These are phyloP conservation scores for Penicillium carneum DNA, from an alignment of 2,329 filamentous ascomycete species.

Conservation along the genomic window DNA sequence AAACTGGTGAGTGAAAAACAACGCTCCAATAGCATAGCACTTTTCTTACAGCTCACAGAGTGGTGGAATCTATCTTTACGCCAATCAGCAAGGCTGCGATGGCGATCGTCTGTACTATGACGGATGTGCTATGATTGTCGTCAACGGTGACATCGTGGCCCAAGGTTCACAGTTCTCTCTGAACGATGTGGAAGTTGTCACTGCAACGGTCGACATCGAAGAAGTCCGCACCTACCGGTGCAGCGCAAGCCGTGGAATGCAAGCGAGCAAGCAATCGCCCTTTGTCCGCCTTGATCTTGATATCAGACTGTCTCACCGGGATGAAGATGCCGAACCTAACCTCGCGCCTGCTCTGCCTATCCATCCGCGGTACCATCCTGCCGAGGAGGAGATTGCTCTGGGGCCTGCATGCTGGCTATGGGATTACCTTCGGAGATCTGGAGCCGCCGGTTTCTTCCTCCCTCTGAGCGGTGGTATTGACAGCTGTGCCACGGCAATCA, in stretches of 20 bases:
- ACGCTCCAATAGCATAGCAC: too few species aligned
- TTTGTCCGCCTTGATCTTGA: conserved; percentile 51
- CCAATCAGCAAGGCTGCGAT: conserved; percentile 67
- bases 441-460: conserved; percentile 50
- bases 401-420: conserved; percentile 71
- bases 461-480: conserved; percentile 53
- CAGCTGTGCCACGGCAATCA: conserved; percentile 48
- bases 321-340: conserved; percentile 54
- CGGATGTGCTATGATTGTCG: conserved; percentile 68
- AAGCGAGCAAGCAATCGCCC: conserved; percentile 43
- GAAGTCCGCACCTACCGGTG: conserved; percentile 56
- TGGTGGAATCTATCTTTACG: conserved; percentile 63
- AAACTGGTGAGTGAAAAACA: conserved; percentile 31
- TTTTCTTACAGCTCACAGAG: conserved; percentile 24
- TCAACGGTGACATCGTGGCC: conserved; percentile 68
- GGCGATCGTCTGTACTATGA: conserved; percentile 70
- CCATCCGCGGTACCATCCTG: conserved; percentile 62
- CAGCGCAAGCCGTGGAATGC: conserved; percentile 43
- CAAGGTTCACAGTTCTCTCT: conserved; percentile 72
- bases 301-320: conserved; percentile 42
- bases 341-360: conserved; percentile 57
- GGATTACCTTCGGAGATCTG: conserved; percentile 52
- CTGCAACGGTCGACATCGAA: conserved; percentile 73
- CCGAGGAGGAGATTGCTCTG: conserved; percentile 72
- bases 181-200: conserved; percentile 70